Base-by-base conservation (phyloP, 1,139 yeast species). In the Hanseniaspora sp. region DNA sequence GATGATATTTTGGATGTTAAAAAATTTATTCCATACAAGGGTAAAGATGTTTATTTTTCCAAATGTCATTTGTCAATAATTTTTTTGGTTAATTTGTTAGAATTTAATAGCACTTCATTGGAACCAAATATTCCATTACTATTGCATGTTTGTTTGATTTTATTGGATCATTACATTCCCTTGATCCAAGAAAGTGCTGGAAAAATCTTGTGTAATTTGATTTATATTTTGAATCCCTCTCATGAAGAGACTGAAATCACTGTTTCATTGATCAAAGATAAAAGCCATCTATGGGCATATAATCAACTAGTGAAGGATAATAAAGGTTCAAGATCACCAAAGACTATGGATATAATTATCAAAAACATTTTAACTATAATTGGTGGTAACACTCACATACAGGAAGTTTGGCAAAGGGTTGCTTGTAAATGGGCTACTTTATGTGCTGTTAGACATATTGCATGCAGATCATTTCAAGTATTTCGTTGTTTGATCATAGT, bases 391-490 rank as follows among this genome's bases (percentile, higher is more conserved):
- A 79, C 82, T 1, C 74, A 73, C 3, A 70, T 90, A 31, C 94
- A 83, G 62, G 78, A 77, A 52, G 83, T 82, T 54, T 87, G 98
- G 98, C 83, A 95, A 53, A 72, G 83, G 48, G 80, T 80, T 1
- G 86, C 97, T 0, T 72, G 94, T 48, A 75, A 76, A 40, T 94
- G 98, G 98, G 97, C 98, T 0, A 92, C 98, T 0, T 82, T 96
- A 1, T 92, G 98, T 71, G 95, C 97, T 1, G 98, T 92, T 0
- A 77, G 97, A 62, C 99, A 94, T 66, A 79, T 92, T 63, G 98
- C 99, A 0, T 92, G 98, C 62, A 78, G 98, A 35, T 88, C 97
- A 0, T 92, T 94, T 67, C 98, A 94, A 66, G 76, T 88, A 0
- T 92, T 90, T 69, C 74, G 99, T 51, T 86, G 95, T 5, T 69